Evolutionary conservation across 2,329 filamentous ascomycete genomes (phyloP).

Genomic region (Penicillium verrucosum): DNA sequence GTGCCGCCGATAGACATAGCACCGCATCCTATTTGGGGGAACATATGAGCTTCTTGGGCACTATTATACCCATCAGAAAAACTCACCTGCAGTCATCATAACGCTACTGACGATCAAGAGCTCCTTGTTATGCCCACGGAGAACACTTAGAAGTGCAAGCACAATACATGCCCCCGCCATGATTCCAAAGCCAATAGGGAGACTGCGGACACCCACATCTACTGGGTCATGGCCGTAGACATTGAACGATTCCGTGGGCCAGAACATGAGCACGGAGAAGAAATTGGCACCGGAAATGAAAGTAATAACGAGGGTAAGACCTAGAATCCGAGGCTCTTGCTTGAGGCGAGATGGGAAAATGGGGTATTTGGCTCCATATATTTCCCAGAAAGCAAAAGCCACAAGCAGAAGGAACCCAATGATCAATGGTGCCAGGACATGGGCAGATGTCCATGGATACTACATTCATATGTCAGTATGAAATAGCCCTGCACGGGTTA

Average conservation of each 20-base stretch:
- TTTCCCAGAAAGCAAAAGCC: constrained; percentile 48
- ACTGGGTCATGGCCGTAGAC: constrained; percentile 64
- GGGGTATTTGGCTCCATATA: constrained; percentile 46
- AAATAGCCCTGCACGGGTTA: constrained; percentile 2
- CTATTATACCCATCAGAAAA: not conserved
- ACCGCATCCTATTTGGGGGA: constrained; percentile 46
- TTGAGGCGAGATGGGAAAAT: constrained; percentile 47
- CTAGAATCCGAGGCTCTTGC: constrained; percentile 50
- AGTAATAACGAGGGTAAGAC: constrained; percentile 55
- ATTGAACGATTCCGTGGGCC: constrained; percentile 63
- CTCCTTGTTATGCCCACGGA: constrained; percentile 57
- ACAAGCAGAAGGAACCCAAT: constrained; percentile 44
- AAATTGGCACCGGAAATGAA: constrained; percentile 60
- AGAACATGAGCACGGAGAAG: constrained; percentile 56
- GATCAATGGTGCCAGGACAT: constrained; percentile 47
- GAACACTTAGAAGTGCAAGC: constrained; percentile 55
- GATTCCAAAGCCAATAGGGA: constrained; percentile 64
- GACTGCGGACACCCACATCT: constrained; percentile 60
- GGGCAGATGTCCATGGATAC: constrained; percentile 46
- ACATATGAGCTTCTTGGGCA: not conserved
- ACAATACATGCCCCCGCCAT: constrained; percentile 59
- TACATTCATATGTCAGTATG: constrained; percentile 16
- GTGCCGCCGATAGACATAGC: constrained; percentile 50
- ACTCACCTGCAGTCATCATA: constrained; percentile 61
- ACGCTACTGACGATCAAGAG: constrained; percentile 59